phyloP scores from a whole-genome alignment of 768 basidiomycete species.

The Mycena maculata region DNA sequence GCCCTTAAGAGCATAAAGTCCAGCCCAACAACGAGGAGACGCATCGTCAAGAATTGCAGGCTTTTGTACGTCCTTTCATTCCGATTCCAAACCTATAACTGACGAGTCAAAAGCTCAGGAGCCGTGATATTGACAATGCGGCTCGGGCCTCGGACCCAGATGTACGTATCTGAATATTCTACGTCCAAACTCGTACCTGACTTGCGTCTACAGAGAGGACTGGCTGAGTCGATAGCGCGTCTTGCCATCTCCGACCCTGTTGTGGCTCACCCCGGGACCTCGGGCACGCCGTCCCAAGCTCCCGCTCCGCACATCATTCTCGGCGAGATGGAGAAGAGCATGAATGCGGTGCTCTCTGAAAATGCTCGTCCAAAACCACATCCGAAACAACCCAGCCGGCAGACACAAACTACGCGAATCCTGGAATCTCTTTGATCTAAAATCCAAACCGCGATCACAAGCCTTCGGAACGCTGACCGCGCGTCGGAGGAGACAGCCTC shows the following conservation, averaged over 20 bases:
- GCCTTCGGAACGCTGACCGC: background rate
- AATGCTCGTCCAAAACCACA: constrained; percentile 1
- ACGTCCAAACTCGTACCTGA: background rate
- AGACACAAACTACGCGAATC: background rate
- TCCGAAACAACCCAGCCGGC: constrained; percentile 6
- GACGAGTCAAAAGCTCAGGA: background rate
- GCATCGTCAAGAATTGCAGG: background rate
- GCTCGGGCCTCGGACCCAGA: background rate
- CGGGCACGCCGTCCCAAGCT: background rate
- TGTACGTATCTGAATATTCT: background rate
- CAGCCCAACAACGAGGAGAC: background rate
- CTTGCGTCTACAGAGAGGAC: background rate
- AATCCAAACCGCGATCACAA: background rate
- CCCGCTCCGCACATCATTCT: background rate
- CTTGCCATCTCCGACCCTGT: background rate
- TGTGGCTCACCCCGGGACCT: no score
- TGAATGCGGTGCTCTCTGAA: constrained; percentile 1
- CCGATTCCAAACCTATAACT: background rate
- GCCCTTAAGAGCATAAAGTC: background rate
- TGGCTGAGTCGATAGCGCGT: background rate
- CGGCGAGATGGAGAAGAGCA: background rate
- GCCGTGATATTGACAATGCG: background rate
- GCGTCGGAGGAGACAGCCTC: background rate
- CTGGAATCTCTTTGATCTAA: background rate
- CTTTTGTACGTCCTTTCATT: constrained; percentile 1